Evolutionary conservation across 805 yeast genomes (phyloP).

Genomic region (Starmera pachycereana): DNA sequence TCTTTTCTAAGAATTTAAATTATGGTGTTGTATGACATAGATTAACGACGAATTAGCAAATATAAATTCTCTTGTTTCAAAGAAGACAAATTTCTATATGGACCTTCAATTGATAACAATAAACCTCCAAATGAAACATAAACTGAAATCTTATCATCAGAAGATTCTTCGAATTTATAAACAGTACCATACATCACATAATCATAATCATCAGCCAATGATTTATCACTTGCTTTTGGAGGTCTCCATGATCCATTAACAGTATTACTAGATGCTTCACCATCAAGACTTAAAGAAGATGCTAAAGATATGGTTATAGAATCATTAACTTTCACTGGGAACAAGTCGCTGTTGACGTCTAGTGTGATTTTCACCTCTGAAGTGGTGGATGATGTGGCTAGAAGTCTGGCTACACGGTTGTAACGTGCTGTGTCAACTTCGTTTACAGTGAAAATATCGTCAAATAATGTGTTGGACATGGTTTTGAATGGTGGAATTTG

Average conservation of each 20-base stretch:
- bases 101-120: constrained; percentile 88
- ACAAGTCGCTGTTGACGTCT: constrained; percentile 85
- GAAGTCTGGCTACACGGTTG: constrained; percentile 83
- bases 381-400: constrained; percentile 78
- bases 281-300: constrained; percentile 49
- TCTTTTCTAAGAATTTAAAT: too few relatives aligned
- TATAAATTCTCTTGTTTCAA: constrained; percentile 93
- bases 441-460: constrained; percentile 81
- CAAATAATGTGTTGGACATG: constrained; percentile 75
- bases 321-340: constrained; percentile 71
- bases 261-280: constrained; percentile 29
- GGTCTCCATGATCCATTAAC: constrained; percentile 37
- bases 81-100: constrained; percentile 76
- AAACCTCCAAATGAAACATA: constrained; percentile 95
- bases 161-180: constrained; percentile 88
- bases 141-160: constrained; percentile 56
- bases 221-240: constrained; percentile 72
- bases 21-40: too few relatives aligned
- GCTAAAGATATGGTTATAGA: constrained; percentile 82
- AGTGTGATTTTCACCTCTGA: constrained; percentile 72
- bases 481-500: background rate
- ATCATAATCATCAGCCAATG: constrained; percentile 93
- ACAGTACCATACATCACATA: constrained; percentile 98
- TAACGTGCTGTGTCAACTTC: constrained; percentile 83
- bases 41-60: constrained; percentile 65